Percentiles rank a stretch among this genome's conserved stretches.
These are phyloP conservation scores for Salvia sclarea DNA, from an alignment of 305 asterid species.

Conservation along the genomic window DNA sequence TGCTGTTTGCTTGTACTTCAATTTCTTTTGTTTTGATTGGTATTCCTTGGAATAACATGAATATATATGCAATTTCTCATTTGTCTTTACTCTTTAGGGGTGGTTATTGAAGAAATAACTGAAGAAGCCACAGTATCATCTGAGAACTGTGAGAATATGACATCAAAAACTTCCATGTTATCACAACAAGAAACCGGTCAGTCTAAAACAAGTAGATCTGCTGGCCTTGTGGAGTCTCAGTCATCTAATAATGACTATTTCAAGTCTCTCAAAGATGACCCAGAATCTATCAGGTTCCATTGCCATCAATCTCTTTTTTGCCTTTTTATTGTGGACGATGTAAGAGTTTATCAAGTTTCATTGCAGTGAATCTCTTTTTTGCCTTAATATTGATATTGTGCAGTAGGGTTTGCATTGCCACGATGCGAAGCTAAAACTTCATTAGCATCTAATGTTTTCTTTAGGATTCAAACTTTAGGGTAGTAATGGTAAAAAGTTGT, in stretches of 20 bases:
- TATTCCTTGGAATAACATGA: constrained; percentile 11
- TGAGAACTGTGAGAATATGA: constrained; percentile 38
- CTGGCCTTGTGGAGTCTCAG: constrained; percentile 38
- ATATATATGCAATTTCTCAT: constrained; percentile 3
- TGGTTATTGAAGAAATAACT: constrained; percentile 80
- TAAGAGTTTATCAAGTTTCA: not conserved
- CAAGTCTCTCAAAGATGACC: constrained; percentile 65
- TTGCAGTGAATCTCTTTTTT: no score
- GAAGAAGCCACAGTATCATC: constrained; percentile 63
- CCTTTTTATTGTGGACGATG: constrained; percentile 6
- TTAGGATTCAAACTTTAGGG: constrained; percentile 9
- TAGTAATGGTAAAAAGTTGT: constrained; percentile 9
- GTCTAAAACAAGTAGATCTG: constrained; percentile 41
- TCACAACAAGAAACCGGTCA: constrained; percentile 45
- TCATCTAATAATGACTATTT: constrained; percentile 55
- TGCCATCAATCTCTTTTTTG: constrained; percentile 22
- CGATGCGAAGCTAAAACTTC: constrained; percentile 3
- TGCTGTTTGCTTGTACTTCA: constrained; percentile 15
- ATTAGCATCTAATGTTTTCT: not conserved
- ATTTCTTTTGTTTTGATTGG: constrained; percentile 14
- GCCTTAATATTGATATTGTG: no score
- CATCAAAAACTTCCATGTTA: constrained; percentile 31
- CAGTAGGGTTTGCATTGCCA: not conserved
- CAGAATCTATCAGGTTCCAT: constrained; percentile 78
- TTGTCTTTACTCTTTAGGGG: constrained; percentile 49